Percentiles rank a stretch among this genome's conserved stretches.
These are phyloP conservation scores for Aspergillus mulundensis DNA, from an alignment of 495 filamentous ascomycete genomes.

Conservation along the genomic window DNA sequence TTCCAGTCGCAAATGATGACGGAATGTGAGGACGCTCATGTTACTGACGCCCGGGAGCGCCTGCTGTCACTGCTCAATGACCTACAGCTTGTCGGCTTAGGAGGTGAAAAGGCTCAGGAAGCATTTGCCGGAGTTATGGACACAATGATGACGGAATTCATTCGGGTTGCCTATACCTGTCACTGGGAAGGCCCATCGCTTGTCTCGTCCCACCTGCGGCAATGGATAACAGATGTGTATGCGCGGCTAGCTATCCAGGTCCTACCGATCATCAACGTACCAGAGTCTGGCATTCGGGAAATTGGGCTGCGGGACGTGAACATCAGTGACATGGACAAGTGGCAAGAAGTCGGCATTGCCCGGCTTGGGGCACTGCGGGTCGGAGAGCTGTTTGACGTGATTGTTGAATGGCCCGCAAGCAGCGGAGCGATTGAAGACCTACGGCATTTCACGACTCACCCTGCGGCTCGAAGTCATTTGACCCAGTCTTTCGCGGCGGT, in stretches of 20 bases:
- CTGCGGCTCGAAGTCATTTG: conserved; percentile 56
- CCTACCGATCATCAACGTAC: conserved; percentile 42
- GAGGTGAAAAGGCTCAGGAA: conserved; percentile 68
- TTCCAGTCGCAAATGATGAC: conserved; percentile 32
- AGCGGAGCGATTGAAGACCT: conserved; percentile 81
- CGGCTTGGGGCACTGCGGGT: conserved; percentile 77
- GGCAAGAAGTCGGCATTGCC: conserved; percentile 75
- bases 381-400: conserved; percentile 81
- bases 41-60: conserved; percentile 45
- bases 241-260: conserved; percentile 63
- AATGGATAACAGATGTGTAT: conserved; percentile 72
- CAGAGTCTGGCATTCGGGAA: conserved; percentile 19
- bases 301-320: conserved; percentile 39
- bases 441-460: conserved; percentile 54
- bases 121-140: conserved; percentile 75
- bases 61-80: conserved; percentile 56
- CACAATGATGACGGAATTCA: conserved; percentile 60
- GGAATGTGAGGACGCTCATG: conserved; percentile 30
- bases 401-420: conserved; percentile 77
- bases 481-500: conserved; percentile 66
- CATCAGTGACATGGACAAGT: conserved; percentile 64
- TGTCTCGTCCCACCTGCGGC: conserved; percentile 53
- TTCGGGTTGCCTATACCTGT: conserved; percentile 55
- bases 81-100: conserved; percentile 68
- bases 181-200: conserved; percentile 55